These are phyloP conservation scores for Kazachstania psychrophila DNA, from an alignment of 805 yeast species.

Conservation along the genomic window DNA sequence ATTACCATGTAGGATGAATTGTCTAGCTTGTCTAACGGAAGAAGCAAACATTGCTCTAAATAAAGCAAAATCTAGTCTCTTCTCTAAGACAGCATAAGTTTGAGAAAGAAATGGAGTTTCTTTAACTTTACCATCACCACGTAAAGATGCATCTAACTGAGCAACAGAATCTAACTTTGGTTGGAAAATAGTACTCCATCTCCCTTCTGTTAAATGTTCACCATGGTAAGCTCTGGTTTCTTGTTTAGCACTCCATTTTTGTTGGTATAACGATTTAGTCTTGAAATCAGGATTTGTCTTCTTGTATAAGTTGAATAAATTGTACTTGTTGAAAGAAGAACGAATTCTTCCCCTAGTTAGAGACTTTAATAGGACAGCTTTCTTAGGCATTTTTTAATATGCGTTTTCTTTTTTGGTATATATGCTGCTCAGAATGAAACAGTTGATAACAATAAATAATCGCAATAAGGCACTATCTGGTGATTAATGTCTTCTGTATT, in stretches of 20 bases:
- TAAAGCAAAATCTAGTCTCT: constrained; percentile 79
- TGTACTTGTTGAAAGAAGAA: constrained; percentile 84
- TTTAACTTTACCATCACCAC: constrained; percentile 30
- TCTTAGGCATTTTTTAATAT: constrained; percentile 55
- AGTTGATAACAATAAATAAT: too few relatives aligned
- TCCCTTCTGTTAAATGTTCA: constrained; percentile 76
- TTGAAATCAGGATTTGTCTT: constrained; percentile 47
- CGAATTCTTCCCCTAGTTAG: constrained; percentile 66
- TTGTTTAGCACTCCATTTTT: constrained; percentile 83
- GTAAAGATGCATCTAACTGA: constrained; percentile 72
- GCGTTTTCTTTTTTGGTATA: too few relatives aligned
- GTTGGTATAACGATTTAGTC: constrained; percentile 72
- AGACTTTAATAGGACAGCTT: constrained; percentile 47
- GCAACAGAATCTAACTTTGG: constrained; percentile 74
- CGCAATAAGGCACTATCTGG: too few relatives aligned
- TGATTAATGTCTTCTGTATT: too few relatives aligned
- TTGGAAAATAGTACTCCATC: constrained; percentile 66
- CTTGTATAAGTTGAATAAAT: constrained; percentile 80
- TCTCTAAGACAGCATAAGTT: constrained; percentile 80
- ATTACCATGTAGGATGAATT: constrained; percentile 68
- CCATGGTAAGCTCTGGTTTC: constrained; percentile 96
- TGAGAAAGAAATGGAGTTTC: constrained; percentile 81
- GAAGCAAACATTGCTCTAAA: constrained; percentile 92
- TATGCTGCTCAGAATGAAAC: too few relatives aligned
- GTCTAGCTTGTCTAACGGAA: constrained; percentile 88